These are phyloP conservation scores for Cercophora sp. DNA, from an alignment of 495 filamentous ascomycete genomes.

Conservation along the genomic window DNA sequence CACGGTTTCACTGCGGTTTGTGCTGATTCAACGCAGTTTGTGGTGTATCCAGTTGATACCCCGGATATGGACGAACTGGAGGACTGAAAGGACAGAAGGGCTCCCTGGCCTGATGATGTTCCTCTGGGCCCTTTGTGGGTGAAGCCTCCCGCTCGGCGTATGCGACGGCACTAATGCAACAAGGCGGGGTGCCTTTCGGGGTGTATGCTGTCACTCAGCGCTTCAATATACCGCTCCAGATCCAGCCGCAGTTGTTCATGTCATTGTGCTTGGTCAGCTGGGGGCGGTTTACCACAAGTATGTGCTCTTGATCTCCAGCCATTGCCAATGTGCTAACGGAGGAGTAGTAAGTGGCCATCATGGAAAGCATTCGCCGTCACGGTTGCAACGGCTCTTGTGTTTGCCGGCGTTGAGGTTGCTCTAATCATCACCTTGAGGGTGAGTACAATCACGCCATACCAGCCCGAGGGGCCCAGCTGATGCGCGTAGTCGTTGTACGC, in stretches of 20 bases:
- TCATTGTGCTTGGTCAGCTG: conserved; percentile 61
- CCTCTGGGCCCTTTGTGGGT: conserved; percentile 64
- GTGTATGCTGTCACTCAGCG: conserved; percentile 49
- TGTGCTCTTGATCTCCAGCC: conserved; percentile 10
- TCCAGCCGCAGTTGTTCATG: conserved; percentile 70
- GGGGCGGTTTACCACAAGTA: conserved; percentile 62
- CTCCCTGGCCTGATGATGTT: conserved; percentile 72
- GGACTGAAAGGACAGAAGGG: conserved; percentile 66
- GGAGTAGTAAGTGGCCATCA: conserved; percentile 45
- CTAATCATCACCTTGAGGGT: conserved; percentile 62
- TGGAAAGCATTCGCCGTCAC: conserved; percentile 49
- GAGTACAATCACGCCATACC: conserved; percentile 2
- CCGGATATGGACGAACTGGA: conserved; percentile 69
- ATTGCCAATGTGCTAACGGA: not conserved
- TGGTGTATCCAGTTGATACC: conserved; percentile 52
- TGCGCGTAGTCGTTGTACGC: conserved; percentile 45
- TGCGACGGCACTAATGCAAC: not conserved
- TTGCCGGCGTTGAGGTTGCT: conserved; percentile 56
- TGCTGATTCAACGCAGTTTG: conserved; percentile 16
- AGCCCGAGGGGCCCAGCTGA: not conserved
- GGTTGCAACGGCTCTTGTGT: conserved; percentile 37
- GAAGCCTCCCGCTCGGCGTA: not conserved
- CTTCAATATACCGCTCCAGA: conserved; percentile 71
- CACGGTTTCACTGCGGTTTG: too few species aligned
- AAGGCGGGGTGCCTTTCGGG: conserved; percentile 45